Conservation (phyloP, 108 stramenopile genomes). For the Epipyxis sp. region DNA sequence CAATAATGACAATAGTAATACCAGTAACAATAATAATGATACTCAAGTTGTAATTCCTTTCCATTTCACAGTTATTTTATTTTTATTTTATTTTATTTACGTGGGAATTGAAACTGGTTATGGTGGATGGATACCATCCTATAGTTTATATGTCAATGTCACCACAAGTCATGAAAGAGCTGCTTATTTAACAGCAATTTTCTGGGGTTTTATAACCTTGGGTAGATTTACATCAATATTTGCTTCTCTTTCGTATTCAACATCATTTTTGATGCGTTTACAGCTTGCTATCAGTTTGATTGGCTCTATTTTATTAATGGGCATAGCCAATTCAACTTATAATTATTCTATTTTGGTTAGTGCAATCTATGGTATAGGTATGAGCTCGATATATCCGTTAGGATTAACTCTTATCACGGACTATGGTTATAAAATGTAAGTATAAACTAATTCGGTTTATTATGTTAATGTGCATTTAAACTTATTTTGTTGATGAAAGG, state of each 20-base stretch:
- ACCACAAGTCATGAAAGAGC: not conserved
- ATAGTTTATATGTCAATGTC: not conserved
- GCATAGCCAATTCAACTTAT: not conserved
- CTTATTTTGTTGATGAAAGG: not conserved
- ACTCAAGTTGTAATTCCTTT: not conserved
- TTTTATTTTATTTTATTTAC: constrained; percentile 24
- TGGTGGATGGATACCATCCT: constrained; percentile 27
- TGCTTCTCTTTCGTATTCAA: not conserved
- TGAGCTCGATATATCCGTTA: constrained; percentile 21
- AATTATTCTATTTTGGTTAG: not conserved
- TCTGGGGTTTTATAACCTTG: constrained; percentile 7
- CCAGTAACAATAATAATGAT: not conserved
- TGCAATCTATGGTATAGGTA: constrained; percentile 2
- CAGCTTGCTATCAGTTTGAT: not conserved
- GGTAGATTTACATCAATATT: not conserved
- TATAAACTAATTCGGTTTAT: not conserved
- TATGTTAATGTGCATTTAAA: not conserved
- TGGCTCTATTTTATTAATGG: not conserved
- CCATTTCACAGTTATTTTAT: not conserved
- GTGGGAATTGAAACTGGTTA: constrained; percentile 27
- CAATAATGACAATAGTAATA: not conserved
- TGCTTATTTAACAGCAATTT: constrained; percentile 14
- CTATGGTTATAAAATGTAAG: constrained; percentile 27
- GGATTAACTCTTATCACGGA: constrained; percentile 19
- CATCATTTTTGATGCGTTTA: constrained; percentile 1